These are phyloP conservation scores for Solanum chacoense DNA, from an alignment of 305 asterid species.

Conservation along the genomic window DNA sequence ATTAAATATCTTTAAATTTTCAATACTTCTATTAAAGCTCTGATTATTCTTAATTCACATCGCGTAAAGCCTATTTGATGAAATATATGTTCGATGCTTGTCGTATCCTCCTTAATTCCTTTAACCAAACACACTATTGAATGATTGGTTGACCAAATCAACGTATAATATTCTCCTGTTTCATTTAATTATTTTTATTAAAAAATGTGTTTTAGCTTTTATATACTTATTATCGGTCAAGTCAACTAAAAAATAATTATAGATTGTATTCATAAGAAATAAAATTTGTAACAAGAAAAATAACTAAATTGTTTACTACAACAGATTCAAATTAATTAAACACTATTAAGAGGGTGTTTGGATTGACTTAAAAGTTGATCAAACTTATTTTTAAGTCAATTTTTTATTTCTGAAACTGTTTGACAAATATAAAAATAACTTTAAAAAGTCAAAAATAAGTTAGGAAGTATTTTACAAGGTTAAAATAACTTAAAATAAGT, in stretches of 20 bases:
- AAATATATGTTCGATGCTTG: background rate
- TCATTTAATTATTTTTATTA: background rate
- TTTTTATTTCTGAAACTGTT: too few species aligned
- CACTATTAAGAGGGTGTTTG: background rate
- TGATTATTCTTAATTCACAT: background rate
- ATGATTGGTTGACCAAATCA: conserved; percentile 7
- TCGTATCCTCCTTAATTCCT: background rate
- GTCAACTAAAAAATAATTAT: too few species aligned
- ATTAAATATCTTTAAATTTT: background rate
- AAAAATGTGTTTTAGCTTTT: background rate
- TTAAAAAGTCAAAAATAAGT: too few species aligned
- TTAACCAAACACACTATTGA: conserved; percentile 7
- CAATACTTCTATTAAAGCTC: too few species aligned
- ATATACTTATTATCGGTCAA: background rate
- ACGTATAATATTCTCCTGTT: background rate
- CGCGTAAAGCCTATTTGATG: background rate
- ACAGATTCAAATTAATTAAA: background rate
- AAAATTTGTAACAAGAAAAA: background rate
- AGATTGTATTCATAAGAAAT: too few species aligned
- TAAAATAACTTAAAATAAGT: too few species aligned
- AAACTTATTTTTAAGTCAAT: too few species aligned
- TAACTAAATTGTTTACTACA: background rate
- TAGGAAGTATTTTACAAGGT: too few species aligned
- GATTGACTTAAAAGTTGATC: too few species aligned
- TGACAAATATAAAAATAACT: too few species aligned